Conservation (phyloP, 129 eudicot species). For the Tagetes erecta region DNA sequence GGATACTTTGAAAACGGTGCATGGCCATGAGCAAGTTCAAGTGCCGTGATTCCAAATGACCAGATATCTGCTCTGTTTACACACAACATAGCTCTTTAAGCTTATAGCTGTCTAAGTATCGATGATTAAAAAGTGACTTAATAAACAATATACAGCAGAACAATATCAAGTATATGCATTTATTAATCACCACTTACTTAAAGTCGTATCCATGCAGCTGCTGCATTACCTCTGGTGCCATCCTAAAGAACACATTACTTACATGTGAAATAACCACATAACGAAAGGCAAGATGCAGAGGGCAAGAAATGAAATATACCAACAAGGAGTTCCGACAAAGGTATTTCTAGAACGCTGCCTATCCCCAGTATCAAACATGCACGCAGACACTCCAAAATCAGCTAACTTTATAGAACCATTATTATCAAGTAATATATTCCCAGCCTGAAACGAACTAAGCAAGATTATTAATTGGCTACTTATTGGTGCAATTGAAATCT, state of each 20-base stretch:
- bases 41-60: constrained; percentile 98
- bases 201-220: constrained; percentile 92
- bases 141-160: background rate
- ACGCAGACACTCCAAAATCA: constrained; percentile 94
- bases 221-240: constrained; percentile 99
- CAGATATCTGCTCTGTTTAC: constrained; percentile 94
- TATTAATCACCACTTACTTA: constrained; percentile 55
- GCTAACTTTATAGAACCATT: constrained; percentile 88
- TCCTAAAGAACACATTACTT: constrained; percentile 50
- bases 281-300: background rate
- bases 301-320: constrained; percentile 49
- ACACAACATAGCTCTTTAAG: constrained; percentile 23
- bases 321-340: constrained; percentile 98
- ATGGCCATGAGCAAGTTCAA: constrained; percentile 99
- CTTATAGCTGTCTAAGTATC: background rate
- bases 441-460: constrained; percentile 61
- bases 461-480: constrained; percentile 12
- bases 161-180: background rate
- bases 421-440: constrained; percentile 75
- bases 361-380: constrained; percentile 98
- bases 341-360: constrained; percentile 91
- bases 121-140: background rate
- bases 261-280: constrained; percentile 20
- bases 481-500: background rate
- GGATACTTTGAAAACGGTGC: constrained; percentile 98